Percentiles rank a stretch among this genome's conserved stretches.
These are phyloP conservation scores for Daldinia loculata DNA, from an alignment of 495 filamentous ascomycete genomes.

Conservation along the genomic window DNA sequence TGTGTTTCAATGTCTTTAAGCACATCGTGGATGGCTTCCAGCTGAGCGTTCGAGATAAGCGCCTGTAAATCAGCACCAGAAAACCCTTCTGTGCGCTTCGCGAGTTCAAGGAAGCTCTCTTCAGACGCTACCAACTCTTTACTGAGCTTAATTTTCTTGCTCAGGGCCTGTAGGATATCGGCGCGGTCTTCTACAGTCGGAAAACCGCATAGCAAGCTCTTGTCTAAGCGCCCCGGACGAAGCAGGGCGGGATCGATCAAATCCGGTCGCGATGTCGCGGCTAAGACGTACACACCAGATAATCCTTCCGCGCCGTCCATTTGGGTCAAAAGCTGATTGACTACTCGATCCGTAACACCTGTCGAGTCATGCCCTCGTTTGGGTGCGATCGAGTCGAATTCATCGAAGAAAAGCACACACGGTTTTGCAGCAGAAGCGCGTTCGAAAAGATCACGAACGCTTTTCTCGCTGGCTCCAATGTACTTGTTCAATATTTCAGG, in stretches of 20 bases:
- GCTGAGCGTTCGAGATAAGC: constrained; percentile 92
- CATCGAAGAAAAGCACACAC: constrained; percentile 96
- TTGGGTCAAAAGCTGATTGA: constrained; percentile 96
- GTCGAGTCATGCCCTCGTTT: constrained; percentile 97
- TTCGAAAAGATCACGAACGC: constrained; percentile 92
- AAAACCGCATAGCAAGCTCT: constrained; percentile 88
- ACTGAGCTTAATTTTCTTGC: constrained; percentile 76
- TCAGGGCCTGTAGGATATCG: constrained; percentile 86
- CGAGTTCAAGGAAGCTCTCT: constrained; percentile 71
- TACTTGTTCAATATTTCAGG: constrained; percentile 99
- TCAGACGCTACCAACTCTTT: constrained; percentile 63
- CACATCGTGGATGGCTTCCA: constrained; percentile 95
- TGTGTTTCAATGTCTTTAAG: constrained; percentile 69
- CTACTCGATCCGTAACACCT: constrained; percentile 96
- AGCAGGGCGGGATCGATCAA: constrained; percentile 93
- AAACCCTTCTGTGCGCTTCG: constrained; percentile 84
- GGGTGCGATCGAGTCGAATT: constrained; percentile 96
- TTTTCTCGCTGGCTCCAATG: constrained; percentile 95
- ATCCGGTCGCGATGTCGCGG: constrained; percentile 90
- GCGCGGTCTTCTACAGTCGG: constrained; percentile 78
- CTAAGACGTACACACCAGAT: constrained; percentile 93
- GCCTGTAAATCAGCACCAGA: constrained; percentile 95
- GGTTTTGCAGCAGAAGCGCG: constrained; percentile 88
- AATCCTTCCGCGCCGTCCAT: constrained; percentile 99
- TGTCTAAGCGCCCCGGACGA: constrained; percentile 89